Conservation (phyloP, 306 rosid species). For the Lathyrus oleraceus region DNA sequence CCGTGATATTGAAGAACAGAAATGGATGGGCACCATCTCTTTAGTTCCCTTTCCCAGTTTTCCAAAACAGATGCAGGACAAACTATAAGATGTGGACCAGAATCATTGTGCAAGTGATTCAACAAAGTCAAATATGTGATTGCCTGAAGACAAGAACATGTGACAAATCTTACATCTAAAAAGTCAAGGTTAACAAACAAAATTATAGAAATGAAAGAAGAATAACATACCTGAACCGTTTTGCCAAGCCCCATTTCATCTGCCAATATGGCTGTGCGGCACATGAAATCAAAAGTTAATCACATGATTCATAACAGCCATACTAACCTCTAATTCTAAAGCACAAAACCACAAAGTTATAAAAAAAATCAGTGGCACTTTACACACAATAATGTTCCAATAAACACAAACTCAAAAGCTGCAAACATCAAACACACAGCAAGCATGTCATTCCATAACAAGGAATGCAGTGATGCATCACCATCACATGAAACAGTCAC, state of each 20-base stretch:
- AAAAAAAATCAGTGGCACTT: neutral
- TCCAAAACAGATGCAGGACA: conserved; percentile 99
- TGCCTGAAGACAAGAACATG: conserved; percentile 61
- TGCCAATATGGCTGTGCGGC: conserved; percentile 85
- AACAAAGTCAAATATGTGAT: conserved; percentile 79
- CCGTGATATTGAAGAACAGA: conserved; percentile 91
- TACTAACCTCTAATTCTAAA: conserved; percentile 11
- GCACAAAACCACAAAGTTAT: neutral
- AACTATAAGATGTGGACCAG: conserved; percentile 96
- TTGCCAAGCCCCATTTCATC: conserved; percentile 99
- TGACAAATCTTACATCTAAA: conserved; percentile 30
- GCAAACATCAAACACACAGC: conserved; percentile 14
- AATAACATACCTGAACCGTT: conserved; percentile 73
- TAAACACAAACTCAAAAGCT: conserved; percentile 1
- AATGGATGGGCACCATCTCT: conserved; percentile 89
- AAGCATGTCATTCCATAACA: conserved; percentile 15
- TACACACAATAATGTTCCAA: conserved; percentile 2
- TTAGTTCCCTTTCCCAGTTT: conserved; percentile 96
- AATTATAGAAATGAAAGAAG: conserved; percentile 29
- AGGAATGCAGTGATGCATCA: neutral
- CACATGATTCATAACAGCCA: conserved; percentile 6
- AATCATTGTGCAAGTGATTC: conserved; percentile 78
- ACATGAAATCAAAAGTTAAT: conserved; percentile 38
- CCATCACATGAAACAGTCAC: neutral
- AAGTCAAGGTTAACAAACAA: conserved; percentile 19